Conservation (phyloP, 768 basidiomycete species). For the Solioccasus polychromus region DNA sequence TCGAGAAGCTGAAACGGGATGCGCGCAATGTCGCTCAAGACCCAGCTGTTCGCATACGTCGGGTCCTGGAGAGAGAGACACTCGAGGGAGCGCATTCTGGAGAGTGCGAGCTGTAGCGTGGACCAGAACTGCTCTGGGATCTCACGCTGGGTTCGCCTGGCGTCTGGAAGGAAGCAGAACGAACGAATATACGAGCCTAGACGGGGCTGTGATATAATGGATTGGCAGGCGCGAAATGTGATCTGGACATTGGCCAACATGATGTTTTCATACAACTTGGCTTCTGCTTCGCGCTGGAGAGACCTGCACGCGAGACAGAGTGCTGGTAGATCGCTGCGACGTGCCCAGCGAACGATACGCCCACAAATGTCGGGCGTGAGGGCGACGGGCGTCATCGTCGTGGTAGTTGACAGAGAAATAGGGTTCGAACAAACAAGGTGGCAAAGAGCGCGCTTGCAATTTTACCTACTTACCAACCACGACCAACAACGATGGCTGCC, state of each 20-base stretch:
- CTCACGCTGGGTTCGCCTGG: conserved; percentile 22
- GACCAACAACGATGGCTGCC: conserved; percentile 50
- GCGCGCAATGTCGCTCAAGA: conserved; percentile 39
- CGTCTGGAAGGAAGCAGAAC: conserved; percentile 41
- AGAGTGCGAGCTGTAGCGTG: conserved; percentile 41
- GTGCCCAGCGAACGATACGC: conserved; percentile 38
- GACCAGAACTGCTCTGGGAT: conserved; percentile 42
- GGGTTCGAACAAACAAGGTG: no score
- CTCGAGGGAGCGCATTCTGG: conserved; percentile 43
- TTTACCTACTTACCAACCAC: background rate
- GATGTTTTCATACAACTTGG: conserved; percentile 42
- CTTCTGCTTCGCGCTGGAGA: conserved; percentile 48
- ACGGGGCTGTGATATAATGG: conserved; percentile 35
- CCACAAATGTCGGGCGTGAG: conserved; percentile 44
- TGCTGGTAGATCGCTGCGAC: conserved; percentile 37
- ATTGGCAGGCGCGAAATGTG: conserved; percentile 37
- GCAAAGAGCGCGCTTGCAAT: no score
- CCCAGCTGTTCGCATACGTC: conserved; percentile 40
- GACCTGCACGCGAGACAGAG: conserved; percentile 46
- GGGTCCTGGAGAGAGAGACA: conserved; percentile 42
- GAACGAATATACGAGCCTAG: conserved; percentile 42
- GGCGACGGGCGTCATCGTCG: background rate
- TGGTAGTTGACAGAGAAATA: background rate
- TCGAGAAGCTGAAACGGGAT: conserved; percentile 49
- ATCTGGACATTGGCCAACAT: conserved; percentile 36